A percentile compares a stretch with the other conserved stretches of the same genome.
phyloP scores from a whole-genome alignment of 192 early-diverging fungal species.

The Coemansia sp. region DNA sequence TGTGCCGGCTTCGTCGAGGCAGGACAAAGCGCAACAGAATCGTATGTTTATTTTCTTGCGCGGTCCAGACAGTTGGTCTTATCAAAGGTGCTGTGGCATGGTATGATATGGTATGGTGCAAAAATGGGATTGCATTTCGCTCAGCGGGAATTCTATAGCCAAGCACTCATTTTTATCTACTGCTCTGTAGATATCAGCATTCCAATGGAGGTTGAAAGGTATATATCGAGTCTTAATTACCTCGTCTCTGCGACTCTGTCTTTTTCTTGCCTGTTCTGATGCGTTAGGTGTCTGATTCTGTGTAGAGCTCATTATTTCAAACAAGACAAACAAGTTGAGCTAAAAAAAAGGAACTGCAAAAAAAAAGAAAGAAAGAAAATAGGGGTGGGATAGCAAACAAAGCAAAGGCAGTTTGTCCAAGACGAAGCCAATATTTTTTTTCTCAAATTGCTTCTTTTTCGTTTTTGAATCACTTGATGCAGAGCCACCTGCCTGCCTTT shows the following conservation, averaged over 20 bases:
- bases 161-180: neutral
- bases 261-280: constrained; percentile 48
- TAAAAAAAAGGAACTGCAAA: neutral
- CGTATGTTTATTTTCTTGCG: neutral
- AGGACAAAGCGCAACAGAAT: neutral
- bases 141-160: neutral
- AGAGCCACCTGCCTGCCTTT: neutral
- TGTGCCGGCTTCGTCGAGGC: neutral
- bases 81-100: no score
- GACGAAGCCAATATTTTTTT: neutral
- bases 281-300: constrained; percentile 26
- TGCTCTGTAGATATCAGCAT: neutral
- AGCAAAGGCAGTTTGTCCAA: neutral
- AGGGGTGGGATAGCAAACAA: constrained; percentile 4
- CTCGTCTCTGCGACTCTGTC: constrained; percentile 51
- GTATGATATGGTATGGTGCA: no score
- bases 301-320: constrained; percentile 42
- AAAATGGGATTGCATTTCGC: neutral
- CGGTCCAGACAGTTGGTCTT: no score
- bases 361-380: neutral
- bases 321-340: neutral
- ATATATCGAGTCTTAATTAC: constrained; percentile 15
- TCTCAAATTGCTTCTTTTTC: neutral
- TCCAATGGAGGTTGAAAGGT: neutral
- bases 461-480: neutral